A percentile compares a stretch with the other conserved stretches of the same genome.
phyloP scores from a whole-genome alignment of 2,329 filamentous ascomycete species.

The Sporothrix globosa region DNA sequence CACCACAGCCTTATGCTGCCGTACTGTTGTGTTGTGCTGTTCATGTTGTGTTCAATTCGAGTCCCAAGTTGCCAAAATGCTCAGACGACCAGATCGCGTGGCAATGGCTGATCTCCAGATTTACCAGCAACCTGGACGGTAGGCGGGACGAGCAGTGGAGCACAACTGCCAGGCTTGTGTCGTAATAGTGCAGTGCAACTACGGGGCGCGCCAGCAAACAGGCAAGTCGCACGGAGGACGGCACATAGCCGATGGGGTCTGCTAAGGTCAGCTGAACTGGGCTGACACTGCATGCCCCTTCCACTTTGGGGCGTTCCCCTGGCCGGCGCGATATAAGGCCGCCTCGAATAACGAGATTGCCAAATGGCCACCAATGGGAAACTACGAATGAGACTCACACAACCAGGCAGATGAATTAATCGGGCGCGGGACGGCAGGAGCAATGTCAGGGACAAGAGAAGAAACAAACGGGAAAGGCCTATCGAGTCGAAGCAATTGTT shows the following conservation, averaged over 20 bases:
- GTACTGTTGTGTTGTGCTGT: neutral
- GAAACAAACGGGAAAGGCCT: neutral
- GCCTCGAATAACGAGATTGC: slow-evolving; percentile 16
- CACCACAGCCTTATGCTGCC: neutral
- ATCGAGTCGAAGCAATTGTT: slow-evolving; percentile 6
- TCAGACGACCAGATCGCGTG: neutral
- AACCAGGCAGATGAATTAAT: slow-evolving; percentile 20
- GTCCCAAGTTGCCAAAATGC: slow-evolving; percentile 5
- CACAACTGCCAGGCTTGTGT: slow-evolving; percentile 17
- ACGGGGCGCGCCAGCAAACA: neutral
- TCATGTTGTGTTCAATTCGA: neutral
- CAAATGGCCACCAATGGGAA: neutral
- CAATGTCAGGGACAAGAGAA: neutral
- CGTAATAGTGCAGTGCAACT: neutral
- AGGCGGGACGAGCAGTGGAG: slow-evolving; percentile 16
- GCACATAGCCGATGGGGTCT: neutral
- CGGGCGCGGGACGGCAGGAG: slow-evolving; percentile 22
- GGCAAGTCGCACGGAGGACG: neutral
- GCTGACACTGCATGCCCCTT: neutral
- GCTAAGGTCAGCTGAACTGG: slow-evolving; percentile 11
- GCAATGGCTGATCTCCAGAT: slow-evolving; percentile 12
- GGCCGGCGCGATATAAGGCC: slow-evolving; percentile 7
- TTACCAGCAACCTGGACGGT: neutral
- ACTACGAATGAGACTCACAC: neutral
- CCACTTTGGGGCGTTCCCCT: slow-evolving; percentile 14